Percentiles rank a stretch among this genome's conserved stretches.
phyloP scores from a whole-genome alignment of 805 yeast genomes.

The Kodamaea nitidulidarum region DNA sequence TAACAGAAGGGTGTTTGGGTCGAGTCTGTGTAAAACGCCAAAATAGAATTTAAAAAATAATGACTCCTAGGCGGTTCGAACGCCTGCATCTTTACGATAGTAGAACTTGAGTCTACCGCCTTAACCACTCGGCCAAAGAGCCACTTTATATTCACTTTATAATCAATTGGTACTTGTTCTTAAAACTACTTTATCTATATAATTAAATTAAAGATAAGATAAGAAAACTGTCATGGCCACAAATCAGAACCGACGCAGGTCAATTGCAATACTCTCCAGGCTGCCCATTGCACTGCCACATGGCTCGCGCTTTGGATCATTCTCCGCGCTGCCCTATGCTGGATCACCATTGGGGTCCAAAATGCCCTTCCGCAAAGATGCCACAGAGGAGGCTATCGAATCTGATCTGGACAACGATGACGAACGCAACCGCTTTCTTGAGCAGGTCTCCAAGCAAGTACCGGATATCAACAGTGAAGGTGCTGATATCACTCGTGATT shows the following conservation, averaged over 20 bases:
- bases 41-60: background rate
- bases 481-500: slow-evolving; percentile 50
- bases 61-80: slow-evolving; percentile 6
- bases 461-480: slow-evolving; percentile 42
- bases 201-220: background rate
- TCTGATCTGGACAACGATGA: slow-evolving; percentile 14
- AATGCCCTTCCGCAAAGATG: slow-evolving; percentile 7
- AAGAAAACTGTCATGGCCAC: background rate
- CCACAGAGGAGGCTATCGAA: slow-evolving; percentile 12
- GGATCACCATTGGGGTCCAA: slow-evolving; percentile 10
- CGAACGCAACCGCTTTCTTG: slow-evolving; percentile 25
- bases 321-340: slow-evolving; percentile 8
- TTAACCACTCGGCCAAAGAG: slow-evolving; percentile 6
- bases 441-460: slow-evolving; percentile 34
- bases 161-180: no score
- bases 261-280: slow-evolving; percentile 30
- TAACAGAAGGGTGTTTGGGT: no score
- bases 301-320: slow-evolving; percentile 10
- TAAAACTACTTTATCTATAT: background rate
- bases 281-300: slow-evolving; percentile 26
- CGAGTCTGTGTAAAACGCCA: no score
- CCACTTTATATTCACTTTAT: background rate
- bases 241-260: slow-evolving; percentile 18
- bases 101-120: slow-evolving; percentile 6
- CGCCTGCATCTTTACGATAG: slow-evolving; percentile 6